These are phyloP conservation scores for Didymella segeticola DNA, from an alignment of 2,329 filamentous ascomycete species.

Conservation along the genomic window DNA sequence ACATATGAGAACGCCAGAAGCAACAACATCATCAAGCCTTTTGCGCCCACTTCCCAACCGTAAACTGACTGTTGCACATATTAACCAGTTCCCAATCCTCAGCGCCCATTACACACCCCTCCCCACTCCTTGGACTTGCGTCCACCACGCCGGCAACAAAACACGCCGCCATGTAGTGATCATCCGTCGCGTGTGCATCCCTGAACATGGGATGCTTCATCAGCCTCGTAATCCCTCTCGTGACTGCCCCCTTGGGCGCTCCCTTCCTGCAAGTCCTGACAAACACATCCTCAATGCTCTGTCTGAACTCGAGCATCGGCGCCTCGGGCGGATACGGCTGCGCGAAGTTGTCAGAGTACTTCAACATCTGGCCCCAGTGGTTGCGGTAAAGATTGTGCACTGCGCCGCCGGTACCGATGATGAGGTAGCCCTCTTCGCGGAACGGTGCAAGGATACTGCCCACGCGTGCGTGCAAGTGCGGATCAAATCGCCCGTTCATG, in stretches of 20 bases:
- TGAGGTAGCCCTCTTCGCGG: constrained; percentile 61
- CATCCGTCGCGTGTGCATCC: constrained; percentile 73
- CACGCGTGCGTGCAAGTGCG: constrained; percentile 64
- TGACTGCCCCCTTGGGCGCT: constrained; percentile 53
- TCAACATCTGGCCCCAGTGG: constrained; percentile 68
- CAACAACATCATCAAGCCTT: not conserved
- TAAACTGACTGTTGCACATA: constrained; percentile 46
- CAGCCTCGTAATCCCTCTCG: constrained; percentile 64
- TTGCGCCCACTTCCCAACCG: constrained; percentile 34
- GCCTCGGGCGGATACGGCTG: constrained; percentile 64
- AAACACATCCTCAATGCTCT: constrained; percentile 68
- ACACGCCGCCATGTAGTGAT: constrained; percentile 71
- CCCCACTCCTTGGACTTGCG: constrained; percentile 26
- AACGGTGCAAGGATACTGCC: constrained; percentile 64
- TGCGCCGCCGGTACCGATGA: constrained; percentile 67
- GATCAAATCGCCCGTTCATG: constrained; percentile 63
- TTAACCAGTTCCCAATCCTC: constrained; percentile 45
- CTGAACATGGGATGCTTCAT: constrained; percentile 73
- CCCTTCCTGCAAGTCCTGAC: constrained; percentile 58
- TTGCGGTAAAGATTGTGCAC: constrained; percentile 77
- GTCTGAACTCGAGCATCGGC: constrained; percentile 70
- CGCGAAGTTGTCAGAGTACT: constrained; percentile 68
- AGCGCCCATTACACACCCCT: constrained; percentile 37
- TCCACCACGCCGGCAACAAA: constrained; percentile 64
- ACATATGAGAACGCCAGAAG: not conserved